Conservation (phyloP, 441 rosid genomes). For the Manihot esculenta region DNA sequence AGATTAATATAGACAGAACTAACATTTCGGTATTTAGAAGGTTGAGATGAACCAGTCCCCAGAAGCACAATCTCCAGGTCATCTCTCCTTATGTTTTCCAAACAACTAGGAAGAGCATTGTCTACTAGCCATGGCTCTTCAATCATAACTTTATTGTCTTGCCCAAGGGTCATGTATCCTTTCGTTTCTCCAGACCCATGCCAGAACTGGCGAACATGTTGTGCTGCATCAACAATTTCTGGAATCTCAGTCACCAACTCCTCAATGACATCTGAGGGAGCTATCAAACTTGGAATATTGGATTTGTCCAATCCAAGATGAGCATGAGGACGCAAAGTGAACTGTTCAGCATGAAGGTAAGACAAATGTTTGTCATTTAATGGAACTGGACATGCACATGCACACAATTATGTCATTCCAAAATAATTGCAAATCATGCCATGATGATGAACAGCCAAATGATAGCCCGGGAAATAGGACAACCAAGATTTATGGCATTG, state of each 20-base stretch:
- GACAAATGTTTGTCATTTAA: not conserved
- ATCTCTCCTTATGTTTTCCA: constrained; percentile 70
- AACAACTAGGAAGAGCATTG: constrained; percentile 61
- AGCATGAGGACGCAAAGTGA: constrained; percentile 86
- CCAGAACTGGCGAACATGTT: constrained; percentile 56
- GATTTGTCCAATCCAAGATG: constrained; percentile 79
- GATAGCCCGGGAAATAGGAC: not conserved
- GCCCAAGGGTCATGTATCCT: constrained; percentile 21
- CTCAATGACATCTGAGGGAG: constrained; percentile 48
- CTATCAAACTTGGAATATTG: constrained; percentile 44
- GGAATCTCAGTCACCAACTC: constrained; percentile 74
- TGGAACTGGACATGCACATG: not conserved
- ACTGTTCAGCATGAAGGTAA: constrained; percentile 41
- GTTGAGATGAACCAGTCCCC: constrained; percentile 98
- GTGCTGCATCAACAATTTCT: constrained; percentile 62
- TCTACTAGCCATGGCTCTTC: constrained; percentile 84
- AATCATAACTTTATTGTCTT: constrained; percentile 34
- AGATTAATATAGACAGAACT: constrained; percentile 73
- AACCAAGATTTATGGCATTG: not conserved
- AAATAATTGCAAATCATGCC: not conserved
- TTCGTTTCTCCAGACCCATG: constrained; percentile 30
- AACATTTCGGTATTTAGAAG: constrained; percentile 91
- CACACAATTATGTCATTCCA: not conserved
- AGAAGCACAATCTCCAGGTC: constrained; percentile 88
- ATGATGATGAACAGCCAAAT: not conserved